These are phyloP conservation scores for Paracorniculantispora psalliotae DNA, from an alignment of 2,329 filamentous ascomycete genomes.

Conservation along the genomic window DNA sequence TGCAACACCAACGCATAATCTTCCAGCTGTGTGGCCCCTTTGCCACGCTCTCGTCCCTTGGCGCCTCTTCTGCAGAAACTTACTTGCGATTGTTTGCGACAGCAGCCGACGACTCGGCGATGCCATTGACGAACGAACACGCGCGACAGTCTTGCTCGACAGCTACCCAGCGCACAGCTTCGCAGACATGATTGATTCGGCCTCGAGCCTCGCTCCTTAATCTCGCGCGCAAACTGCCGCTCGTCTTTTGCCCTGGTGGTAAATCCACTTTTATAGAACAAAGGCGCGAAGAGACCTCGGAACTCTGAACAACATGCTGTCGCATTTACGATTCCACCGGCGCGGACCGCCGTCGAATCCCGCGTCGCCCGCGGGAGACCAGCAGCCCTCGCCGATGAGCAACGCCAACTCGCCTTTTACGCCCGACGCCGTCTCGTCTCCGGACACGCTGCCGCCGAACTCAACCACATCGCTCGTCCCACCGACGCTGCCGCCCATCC, in stretches of 20 bases:
- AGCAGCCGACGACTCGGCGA: not conserved
- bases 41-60: not conserved
- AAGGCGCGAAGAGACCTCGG: too few relatives aligned
- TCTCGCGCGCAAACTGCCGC: not conserved
- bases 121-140: constrained; percentile 1
- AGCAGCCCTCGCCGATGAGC: constrained; percentile 34
- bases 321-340: constrained; percentile 54
- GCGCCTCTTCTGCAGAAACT: not conserved
- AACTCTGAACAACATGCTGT: constrained; percentile 44
- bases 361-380: constrained; percentile 46
- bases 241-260: not conserved
- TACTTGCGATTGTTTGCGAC: not conserved
- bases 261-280: too few relatives aligned
- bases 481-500: constrained; percentile 47
- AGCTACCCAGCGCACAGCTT: not conserved
- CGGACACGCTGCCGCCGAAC: constrained; percentile 31
- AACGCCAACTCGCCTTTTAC: constrained; percentile 37
- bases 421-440: constrained; percentile 33
- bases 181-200: constrained; percentile 5
- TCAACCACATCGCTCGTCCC: constrained; percentile 36
- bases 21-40: not conserved
- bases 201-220: not conserved
- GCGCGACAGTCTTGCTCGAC: not conserved
- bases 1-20: constrained; percentile 1
- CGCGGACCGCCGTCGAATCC: constrained; percentile 50